Evolutionary conservation across 2,329 filamentous ascomycete species (phyloP).

Genomic region (Ceratocystis cacaofunesta): DNA sequence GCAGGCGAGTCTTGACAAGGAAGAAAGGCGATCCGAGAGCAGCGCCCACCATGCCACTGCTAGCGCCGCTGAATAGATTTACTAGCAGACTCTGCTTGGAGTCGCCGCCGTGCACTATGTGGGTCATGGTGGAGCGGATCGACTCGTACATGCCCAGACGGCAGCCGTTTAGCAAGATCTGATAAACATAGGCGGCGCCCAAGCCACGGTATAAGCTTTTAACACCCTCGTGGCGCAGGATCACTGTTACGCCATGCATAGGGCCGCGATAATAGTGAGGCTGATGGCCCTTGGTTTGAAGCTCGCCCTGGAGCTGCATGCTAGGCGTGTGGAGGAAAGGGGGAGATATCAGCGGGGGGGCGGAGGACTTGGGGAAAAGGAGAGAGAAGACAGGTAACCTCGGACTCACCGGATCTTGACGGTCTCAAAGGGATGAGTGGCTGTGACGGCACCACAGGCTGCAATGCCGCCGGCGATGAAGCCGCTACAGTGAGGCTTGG

Average conservation of each 20-base stretch:
- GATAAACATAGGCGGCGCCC: constrained; percentile 87
- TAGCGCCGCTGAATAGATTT: constrained; percentile 86
- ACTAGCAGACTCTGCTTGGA: constrained; percentile 71
- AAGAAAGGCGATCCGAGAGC: constrained; percentile 94
- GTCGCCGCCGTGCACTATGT: constrained; percentile 54
- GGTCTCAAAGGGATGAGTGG: constrained; percentile 95
- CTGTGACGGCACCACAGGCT: constrained; percentile 91
- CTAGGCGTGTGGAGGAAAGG: constrained; percentile 28
- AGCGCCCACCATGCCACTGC: constrained; percentile 79
- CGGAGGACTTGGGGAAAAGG: background rate
- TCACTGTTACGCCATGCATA: constrained; percentile 78
- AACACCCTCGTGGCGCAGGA: constrained; percentile 78
- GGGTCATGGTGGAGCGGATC: constrained; percentile 58
- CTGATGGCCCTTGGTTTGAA: constrained; percentile 73
- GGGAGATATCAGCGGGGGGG: constrained; percentile 11
- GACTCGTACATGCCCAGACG: constrained; percentile 96
- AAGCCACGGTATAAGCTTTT: constrained; percentile 77
- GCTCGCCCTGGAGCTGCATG: constrained; percentile 90
- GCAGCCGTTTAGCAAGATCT: constrained; percentile 91
- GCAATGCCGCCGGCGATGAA: constrained; percentile 95
- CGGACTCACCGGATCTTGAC: constrained; percentile 79
- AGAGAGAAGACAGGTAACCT: background rate
- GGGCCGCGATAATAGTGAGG: constrained; percentile 83
- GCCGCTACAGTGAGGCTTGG: constrained; percentile 37
- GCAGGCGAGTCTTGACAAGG: constrained; percentile 88